These are phyloP conservation scores for Boletus rubropictus DNA, from an alignment of 768 basidiomycete genomes.

Conservation along the genomic window DNA sequence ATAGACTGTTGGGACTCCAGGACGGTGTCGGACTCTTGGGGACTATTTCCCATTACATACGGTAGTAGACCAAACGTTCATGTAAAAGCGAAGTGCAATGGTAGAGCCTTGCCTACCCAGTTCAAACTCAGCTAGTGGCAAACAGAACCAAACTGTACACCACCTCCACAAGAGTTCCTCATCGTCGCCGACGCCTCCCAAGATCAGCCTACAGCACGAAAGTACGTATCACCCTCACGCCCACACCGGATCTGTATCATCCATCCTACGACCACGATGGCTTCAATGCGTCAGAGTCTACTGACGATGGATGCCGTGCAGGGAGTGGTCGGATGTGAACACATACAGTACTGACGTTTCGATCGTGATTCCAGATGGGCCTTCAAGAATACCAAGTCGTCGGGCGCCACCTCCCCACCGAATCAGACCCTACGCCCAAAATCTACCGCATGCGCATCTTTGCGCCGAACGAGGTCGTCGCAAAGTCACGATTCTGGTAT, in stretches of 20 bases:
- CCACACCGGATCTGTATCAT: neutral
- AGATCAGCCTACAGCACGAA: constrained; percentile 18
- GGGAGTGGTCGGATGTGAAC: constrained; percentile 14
- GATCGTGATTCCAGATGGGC: constrained; percentile 48
- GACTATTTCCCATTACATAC: no score
- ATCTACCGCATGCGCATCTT: constrained; percentile 99
- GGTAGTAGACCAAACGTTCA: no score
- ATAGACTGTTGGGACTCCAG: no score
- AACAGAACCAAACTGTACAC: constrained; percentile 27
- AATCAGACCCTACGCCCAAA: constrained; percentile 89
- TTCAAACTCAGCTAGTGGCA: constrained; percentile 14
- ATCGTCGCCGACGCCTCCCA: constrained; percentile 22
- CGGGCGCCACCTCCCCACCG: constrained; percentile 94
- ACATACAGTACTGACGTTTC: constrained; percentile 9
- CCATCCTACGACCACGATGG: neutral
- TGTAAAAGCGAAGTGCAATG: no score
- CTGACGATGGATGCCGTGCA: constrained; percentile 31
- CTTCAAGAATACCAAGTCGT: constrained; percentile 94
- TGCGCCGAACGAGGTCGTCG: constrained; percentile 96
- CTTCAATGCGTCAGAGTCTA: neutral
- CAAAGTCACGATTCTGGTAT: constrained; percentile 99
- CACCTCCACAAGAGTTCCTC: constrained; percentile 8
- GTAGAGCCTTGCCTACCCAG: no score
- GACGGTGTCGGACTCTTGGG: no score
- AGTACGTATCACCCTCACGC: constrained; percentile 22